These are phyloP conservation scores for Microcyclosporella mali DNA, from an alignment of 2,329 filamentous ascomycete genomes.

Conservation along the genomic window DNA sequence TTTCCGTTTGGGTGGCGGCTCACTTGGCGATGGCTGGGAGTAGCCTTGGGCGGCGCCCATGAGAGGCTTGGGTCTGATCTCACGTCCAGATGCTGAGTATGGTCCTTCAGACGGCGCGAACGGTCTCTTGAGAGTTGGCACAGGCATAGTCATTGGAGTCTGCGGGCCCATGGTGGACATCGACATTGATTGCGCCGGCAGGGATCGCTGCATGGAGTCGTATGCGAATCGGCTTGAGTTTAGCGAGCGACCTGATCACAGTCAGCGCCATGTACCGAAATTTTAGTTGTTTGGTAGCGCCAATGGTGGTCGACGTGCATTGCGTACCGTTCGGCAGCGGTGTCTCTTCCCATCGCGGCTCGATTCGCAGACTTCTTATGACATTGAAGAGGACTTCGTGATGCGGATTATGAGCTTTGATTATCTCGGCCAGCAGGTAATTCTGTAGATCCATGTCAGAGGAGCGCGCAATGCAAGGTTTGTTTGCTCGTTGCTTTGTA, in stretches of 20 bases:
- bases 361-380: conserved; percentile 39
- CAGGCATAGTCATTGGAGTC: conserved; percentile 23
- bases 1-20: conserved; percentile 38
- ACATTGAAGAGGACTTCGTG: conserved; percentile 40
- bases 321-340: conserved; percentile 44
- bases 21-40: conserved; percentile 20
- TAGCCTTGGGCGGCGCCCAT: conserved; percentile 7
- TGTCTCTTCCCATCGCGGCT: conserved; percentile 46
- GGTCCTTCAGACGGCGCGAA: conserved; percentile 23
- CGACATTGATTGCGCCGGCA: conserved; percentile 15
- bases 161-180: conserved; percentile 21
- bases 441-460: conserved; percentile 26
- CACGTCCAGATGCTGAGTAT: conserved; percentile 28
- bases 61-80: conserved; percentile 42
- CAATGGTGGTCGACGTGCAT: no score
- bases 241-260: conserved; percentile 29
- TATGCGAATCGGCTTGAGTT: conserved; percentile 29
- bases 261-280: conserved; percentile 11
- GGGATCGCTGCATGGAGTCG: conserved; percentile 24
- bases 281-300: neutral
- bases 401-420: conserved; percentile 43
- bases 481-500: conserved; percentile 23
- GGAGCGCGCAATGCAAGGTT: conserved; percentile 10
- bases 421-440: conserved; percentile 46
- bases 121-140: conserved; percentile 23